phyloP scores from a whole-genome alignment of 768 basidiomycete genomes.

The Serendipita sp. region DNA sequence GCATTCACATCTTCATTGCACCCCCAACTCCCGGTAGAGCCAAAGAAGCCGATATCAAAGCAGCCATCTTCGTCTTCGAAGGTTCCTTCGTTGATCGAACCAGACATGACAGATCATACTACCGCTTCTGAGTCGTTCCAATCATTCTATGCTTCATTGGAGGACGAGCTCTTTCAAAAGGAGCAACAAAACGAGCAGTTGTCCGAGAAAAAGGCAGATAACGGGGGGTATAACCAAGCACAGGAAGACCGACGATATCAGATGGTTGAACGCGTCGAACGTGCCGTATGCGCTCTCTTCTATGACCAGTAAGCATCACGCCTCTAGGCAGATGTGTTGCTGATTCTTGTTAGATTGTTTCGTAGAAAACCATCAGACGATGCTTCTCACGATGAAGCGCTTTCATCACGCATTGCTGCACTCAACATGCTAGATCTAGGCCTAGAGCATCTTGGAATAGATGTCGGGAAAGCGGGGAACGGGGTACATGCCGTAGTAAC shows the following conservation, averaged over 20 bases:
- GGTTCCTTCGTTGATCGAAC: conserved; percentile 8
- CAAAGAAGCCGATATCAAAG: background rate
- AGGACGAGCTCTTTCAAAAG: conserved; percentile 39
- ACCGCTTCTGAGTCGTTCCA: conserved; percentile 41
- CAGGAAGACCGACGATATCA: conserved; percentile 31
- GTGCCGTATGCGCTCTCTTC: conserved; percentile 50
- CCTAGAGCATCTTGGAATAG: conserved; percentile 78
- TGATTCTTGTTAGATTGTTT: conserved; percentile 41
- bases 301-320: conserved; percentile 56
- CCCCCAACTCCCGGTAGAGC: conserved; percentile 27
- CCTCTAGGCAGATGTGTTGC: background rate
- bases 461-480: conserved; percentile 38
- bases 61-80: conserved; percentile 6
- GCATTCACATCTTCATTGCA: conserved; percentile 35
- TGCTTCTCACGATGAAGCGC: conserved; percentile 72
- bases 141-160: conserved; percentile 50
- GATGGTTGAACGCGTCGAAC: conserved; percentile 61
- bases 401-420: conserved; percentile 79
- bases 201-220: conserved; percentile 19
- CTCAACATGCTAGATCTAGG: conserved; percentile 81
- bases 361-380: conserved; percentile 63
- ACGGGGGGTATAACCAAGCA: conserved; percentile 13
- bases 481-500: conserved; percentile 43
- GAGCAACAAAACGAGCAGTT: conserved; percentile 18
- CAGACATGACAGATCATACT: conserved; percentile 20